Base-by-base conservation (phyloP, 2,329 filamentous ascomycete genomes). In the Botryosphaeria dothidea region DNA sequence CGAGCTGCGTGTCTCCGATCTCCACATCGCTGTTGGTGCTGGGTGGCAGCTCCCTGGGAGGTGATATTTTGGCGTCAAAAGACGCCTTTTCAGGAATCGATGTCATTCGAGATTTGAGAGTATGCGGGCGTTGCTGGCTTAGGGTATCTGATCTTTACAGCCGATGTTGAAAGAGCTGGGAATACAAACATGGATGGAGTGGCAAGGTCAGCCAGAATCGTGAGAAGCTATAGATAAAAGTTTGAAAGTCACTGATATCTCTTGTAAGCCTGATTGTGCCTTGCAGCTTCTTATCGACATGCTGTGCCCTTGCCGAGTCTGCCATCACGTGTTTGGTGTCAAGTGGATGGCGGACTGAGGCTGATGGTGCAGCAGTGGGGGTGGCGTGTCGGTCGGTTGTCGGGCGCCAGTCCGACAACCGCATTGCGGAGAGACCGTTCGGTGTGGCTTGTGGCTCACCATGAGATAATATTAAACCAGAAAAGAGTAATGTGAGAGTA, bases 361-460 rank as follows among this genome's bases (percentile, higher is more conserved):
- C 52, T 41, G 21, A 17, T 43, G 11, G 15, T 6, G 8, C 38
- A 58, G n/a, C 23, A 58, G 54, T 58, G 54, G 54, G 54, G 54
- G 54, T 58, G 38, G 36, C 36, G 23, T 45, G 54, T 36, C 41
- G 56, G 46, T 46, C 56, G 5, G 17, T 36, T 60, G 56, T 60
- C 56, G 56, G 56, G 46, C 54, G 45, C 38, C 38, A 38, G 41
- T 25, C 56, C 56, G 56, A 60, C 56, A 45, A 8, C 38, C 56
- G 19, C 29, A 6, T 31, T 7, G 56, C 56, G 56, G 56, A 60
- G 41, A 25, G 43, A n/a, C 56, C 41, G 56, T 60, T 15, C 31
- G 15, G 43, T 15, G 27, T 4, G 25, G 41, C 13, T 60, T 6
- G 15, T 11, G n/a, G 19, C 19, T 15, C 3, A 38, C 34, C 15